Base-by-base conservation (phyloP, 768 basidiomycete genomes). In the Leccinum truebloodii region DNA sequence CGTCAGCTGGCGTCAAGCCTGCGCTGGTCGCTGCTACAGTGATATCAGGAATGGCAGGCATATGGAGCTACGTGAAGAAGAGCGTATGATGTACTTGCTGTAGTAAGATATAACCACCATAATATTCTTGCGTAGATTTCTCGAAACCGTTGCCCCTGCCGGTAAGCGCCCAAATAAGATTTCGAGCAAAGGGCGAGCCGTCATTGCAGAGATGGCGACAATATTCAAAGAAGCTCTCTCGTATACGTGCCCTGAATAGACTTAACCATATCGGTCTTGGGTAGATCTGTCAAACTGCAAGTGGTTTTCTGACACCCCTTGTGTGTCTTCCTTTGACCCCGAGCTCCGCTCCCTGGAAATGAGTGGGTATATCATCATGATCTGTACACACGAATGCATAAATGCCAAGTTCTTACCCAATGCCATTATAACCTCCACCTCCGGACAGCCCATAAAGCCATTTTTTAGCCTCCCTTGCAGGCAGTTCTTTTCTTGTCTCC, bases 11-110 rank as follows among this genome's bases (percentile, higher is more conserved):
- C 63, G 83, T 98, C 60, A 87, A 81, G 75, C 94, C 95, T 67
- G 93, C 93, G 63, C 77, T 95, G 58, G 90, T 90, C 60, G 91
- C 95, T 65, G 94, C 94, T 59, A 89, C 90, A 54, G 76, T 97
- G 66, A 89, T 95, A 76, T 94, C 94, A 66, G 90, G 87, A 67
- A 81, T 88, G 73, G 95, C 96, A 61, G 95, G 95, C 59, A 79
- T 86, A 61, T 99, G 96, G 96, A 93, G 94, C 78, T 90, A 87
- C 80, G 85, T 94, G 79, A 98, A 99, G 83, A 88, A 84, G 79
- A 88, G 81, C 71, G 83, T 95, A 77, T 92, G 83, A 89, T 81
- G 69, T 69, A 73, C 73, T 71, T 67, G 72, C 71, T 79, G 75
- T 75, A 76, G 67, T 66, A 69, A 37, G 67, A 63, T 72, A 75